phyloP scores from a whole-genome alignment of 305 asterid genomes.

The Fraxinus ornus region DNA sequence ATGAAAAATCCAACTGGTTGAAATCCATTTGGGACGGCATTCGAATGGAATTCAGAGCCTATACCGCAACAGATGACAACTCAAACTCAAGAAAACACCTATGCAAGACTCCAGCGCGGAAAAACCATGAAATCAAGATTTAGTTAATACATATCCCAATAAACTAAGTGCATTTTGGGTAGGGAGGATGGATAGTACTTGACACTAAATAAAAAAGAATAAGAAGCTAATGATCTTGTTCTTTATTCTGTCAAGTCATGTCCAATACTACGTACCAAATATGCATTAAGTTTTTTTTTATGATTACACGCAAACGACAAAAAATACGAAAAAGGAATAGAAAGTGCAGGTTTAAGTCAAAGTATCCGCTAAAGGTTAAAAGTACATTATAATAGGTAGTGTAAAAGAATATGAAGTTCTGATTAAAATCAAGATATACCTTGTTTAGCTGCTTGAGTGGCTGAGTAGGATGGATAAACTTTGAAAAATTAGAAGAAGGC shows the following conservation, averaged over 20 bases:
- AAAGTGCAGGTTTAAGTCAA: background rate
- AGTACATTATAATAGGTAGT: background rate
- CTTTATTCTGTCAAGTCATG: background rate
- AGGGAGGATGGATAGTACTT: background rate
- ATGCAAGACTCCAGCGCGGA: background rate
- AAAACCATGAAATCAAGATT: background rate
- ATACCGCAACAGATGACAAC: constrained; percentile 33
- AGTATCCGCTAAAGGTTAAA: background rate
- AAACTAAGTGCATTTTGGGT: background rate
- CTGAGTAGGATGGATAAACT: constrained; percentile 46
- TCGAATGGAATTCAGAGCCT: constrained; percentile 45
- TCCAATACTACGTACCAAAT: background rate
- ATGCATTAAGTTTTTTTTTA: background rate
- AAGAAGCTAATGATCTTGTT: background rate
- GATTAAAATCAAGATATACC: constrained; percentile 18
- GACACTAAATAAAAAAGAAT: background rate
- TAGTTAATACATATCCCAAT: background rate
- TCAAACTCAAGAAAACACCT: background rate
- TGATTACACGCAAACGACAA: background rate
- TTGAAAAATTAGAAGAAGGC: constrained; percentile 35
- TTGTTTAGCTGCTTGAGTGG: constrained; percentile 39
- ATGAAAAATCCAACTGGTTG: constrained; percentile 43
- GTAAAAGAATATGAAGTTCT: background rate
- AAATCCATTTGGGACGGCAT: constrained; percentile 40
- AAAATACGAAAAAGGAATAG: background rate